phyloP scores from a whole-genome alignment of 495 filamentous ascomycete species.

The Podospora anserina region DNA sequence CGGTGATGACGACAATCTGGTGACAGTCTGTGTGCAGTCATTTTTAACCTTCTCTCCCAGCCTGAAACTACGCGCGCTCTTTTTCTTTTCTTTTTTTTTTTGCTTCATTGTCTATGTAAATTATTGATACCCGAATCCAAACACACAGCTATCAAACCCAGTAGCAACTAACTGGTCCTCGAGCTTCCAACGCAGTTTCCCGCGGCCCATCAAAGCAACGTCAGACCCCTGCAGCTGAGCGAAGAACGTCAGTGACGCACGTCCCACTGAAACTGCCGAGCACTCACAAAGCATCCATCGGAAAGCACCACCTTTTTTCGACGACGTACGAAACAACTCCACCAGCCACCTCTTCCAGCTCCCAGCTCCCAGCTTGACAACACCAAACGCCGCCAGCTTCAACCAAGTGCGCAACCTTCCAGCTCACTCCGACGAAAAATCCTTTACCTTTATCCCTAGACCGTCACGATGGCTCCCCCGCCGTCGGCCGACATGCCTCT shows the following conservation, averaged over 20 bases:
- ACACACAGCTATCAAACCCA: background rate
- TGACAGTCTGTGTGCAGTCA: background rate
- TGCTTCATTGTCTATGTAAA: background rate
- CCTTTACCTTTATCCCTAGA: background rate
- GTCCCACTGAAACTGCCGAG: conserved; percentile 27
- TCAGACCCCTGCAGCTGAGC: conserved; percentile 15
- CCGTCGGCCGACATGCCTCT: conserved; percentile 68
- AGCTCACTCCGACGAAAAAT: background rate
- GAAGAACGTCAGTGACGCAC: conserved; percentile 27
- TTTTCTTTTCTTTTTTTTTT: background rate
- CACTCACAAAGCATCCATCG: background rate
- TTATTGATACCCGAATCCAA: background rate
- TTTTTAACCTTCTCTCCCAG: background rate
- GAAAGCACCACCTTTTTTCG: conserved; percentile 24
- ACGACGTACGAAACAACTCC: conserved; percentile 10
- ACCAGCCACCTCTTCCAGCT: conserved; percentile 26
- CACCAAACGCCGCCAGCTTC: conserved; percentile 8
- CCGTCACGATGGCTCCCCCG: conserved; percentile 68
- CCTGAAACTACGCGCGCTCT: background rate
- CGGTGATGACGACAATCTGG: conserved; percentile 9
- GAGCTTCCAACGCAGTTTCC: background rate
- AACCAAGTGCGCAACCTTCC: background rate
- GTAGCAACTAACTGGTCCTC: background rate
- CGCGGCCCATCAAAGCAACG: conserved; percentile 7
- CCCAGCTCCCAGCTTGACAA: conserved; percentile 9